Conservation (phyloP, 345 rosid genomes). For the Eucalyptus brandiana region DNA sequence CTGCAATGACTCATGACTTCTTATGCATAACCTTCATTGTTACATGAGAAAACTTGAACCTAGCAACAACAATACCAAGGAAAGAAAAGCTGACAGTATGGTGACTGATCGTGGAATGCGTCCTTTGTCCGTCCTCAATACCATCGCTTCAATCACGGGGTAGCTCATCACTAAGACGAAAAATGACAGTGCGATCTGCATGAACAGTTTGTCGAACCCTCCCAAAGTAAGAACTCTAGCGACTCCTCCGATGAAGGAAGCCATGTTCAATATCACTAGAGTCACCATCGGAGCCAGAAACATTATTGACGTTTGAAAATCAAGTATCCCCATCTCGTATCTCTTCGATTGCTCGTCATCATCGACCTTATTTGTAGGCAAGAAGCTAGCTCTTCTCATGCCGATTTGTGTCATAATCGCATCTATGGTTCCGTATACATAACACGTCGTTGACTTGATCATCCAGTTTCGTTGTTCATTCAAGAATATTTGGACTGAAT, state of each 20-base stretch:
- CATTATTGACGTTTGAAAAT: constrained; percentile 16
- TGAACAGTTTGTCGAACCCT: neutral
- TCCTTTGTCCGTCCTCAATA: constrained; percentile 25
- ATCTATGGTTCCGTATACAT: constrained; percentile 9
- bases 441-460: constrained; percentile 16
- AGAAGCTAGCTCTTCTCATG: constrained; percentile 15
- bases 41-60: neutral
- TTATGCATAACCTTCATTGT: neutral
- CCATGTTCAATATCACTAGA: constrained; percentile 9
- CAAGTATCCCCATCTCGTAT: constrained; percentile 16
- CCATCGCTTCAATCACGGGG: constrained; percentile 31
- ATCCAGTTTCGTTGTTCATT: constrained; percentile 28
- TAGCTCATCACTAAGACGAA: constrained; percentile 16
- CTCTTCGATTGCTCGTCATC: constrained; percentile 7
- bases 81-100: neutral
- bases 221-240: constrained; percentile 4
- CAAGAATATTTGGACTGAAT: neutral
- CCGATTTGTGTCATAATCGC: constrained; percentile 7
- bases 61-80: neutral
- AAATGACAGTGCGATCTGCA: constrained; percentile 12
- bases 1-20: neutral
- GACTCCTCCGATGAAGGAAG: constrained; percentile 5
- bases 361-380: constrained; percentile 15
- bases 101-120: constrained; percentile 12
- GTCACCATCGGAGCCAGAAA: constrained; percentile 23